A percentile compares a stretch with the other conserved stretches of the same genome.
These are phyloP conservation scores for Pichia gijzeniarum DNA, from an alignment of 805 yeast species.

Conservation along the genomic window DNA sequence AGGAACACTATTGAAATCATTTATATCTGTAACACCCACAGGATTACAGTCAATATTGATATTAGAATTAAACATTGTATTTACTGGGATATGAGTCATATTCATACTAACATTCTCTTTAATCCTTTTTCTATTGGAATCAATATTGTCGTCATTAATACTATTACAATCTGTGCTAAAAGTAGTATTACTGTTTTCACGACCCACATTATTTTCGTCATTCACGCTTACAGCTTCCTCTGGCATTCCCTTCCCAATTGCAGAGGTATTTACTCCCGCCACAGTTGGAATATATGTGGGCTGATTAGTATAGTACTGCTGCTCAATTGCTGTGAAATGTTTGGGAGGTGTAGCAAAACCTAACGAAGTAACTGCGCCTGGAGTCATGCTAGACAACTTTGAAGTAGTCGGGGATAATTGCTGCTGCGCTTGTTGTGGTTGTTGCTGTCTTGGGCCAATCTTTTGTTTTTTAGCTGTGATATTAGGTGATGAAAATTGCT, in stretches of 20 bases:
- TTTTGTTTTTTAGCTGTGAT: not conserved
- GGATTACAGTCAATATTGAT: not conserved
- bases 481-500: not conserved
- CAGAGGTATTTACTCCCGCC: not conserved
- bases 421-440: not conserved
- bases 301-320: slow-evolving; percentile 2
- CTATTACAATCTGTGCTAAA: not conserved
- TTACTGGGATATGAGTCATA: not conserved
- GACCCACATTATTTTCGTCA: not conserved
- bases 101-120: not conserved
- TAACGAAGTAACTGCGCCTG: not conserved
- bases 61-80: not conserved
- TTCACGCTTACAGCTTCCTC: not conserved
- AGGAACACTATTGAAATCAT: not conserved
- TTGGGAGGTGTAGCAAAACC: not conserved
- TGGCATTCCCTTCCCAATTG: not conserved
- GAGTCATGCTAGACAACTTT: not conserved
- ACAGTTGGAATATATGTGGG: not conserved
- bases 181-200: not conserved
- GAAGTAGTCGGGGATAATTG: slow-evolving; percentile 3
- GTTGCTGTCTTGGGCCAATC: not conserved
- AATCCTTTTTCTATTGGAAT: no score
- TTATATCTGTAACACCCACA: not conserved
- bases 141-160: not conserved
- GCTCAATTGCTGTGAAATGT: not conserved